Percentiles rank a stretch among this genome's conserved stretches.
phyloP scores from a whole-genome alignment of 345 rosid genomes.

The Salix viminalis region DNA sequence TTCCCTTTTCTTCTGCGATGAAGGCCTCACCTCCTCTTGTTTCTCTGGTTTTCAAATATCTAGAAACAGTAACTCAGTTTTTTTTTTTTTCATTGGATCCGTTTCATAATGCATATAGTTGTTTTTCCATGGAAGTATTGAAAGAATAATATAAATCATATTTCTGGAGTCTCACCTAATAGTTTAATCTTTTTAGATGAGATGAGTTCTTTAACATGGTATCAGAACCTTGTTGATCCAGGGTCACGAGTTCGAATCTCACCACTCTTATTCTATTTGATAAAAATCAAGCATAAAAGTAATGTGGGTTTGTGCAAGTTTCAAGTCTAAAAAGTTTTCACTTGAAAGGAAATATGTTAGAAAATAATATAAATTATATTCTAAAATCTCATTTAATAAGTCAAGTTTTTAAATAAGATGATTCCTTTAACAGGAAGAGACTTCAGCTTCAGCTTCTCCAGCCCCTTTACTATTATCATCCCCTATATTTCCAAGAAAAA shows the following conservation, averaged over 20 bases:
- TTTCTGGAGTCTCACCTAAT: no score
- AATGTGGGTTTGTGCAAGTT: no score
- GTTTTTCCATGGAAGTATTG: conserved; percentile 1
- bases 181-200: no score
- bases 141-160: no score
- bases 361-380: no score
- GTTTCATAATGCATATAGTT: conserved; percentile 5
- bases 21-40: conserved; percentile 10
- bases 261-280: no score
- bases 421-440: neutral
- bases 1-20: neutral
- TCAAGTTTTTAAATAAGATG: no score
- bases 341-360: fast-evolving
- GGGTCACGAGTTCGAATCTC: no score
- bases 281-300: no score
- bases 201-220: no score
- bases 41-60: conserved; percentile 6
- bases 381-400: fast-evolving
- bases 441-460: conserved; percentile 17
- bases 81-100: conserved; percentile 23
- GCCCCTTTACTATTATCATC: conserved; percentile 13
- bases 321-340: no score
- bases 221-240: no score
- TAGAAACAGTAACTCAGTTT: conserved; percentile 22
- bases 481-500: conserved; percentile 10